phyloP scores from a whole-genome alignment of 495 filamentous ascomycete genomes.

The Lasiosphaeris hirsuta region DNA sequence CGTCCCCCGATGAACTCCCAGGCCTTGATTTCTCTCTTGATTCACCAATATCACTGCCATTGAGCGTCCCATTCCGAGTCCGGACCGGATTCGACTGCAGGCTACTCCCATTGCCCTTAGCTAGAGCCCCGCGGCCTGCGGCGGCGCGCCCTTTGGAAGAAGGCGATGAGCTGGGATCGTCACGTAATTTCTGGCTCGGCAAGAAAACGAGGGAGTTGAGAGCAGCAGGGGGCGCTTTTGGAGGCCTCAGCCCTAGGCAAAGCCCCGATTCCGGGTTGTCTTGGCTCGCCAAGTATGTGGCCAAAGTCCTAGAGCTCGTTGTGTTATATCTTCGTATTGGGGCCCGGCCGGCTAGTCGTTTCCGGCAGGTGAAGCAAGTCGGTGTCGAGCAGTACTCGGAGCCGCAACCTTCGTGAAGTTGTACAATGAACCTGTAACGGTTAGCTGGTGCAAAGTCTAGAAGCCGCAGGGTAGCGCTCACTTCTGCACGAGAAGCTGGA shows the following conservation, averaged over 20 bases:
- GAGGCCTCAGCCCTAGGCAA: conserved; percentile 54
- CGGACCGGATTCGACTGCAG: background rate
- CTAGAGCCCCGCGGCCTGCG: conserved; percentile 1
- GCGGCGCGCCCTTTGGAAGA: conserved; percentile 5
- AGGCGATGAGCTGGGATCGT: background rate
- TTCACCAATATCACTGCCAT: background rate
- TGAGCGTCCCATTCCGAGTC: background rate
- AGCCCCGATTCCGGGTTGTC: conserved; percentile 73
- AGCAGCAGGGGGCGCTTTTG: conserved; percentile 38
- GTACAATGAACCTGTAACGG: conserved; percentile 67
- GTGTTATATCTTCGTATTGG: conserved; percentile 70
- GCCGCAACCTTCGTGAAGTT: conserved; percentile 80
- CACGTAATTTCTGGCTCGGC: conserved; percentile 24
- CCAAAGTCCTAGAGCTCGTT: conserved; percentile 71
- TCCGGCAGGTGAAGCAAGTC: conserved; percentile 77
- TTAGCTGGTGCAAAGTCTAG: conserved; percentile 7
- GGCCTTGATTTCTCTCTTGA: background rate
- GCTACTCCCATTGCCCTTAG: conserved; percentile 5
- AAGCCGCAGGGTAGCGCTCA: conserved; percentile 23
- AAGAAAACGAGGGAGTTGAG: conserved; percentile 37
- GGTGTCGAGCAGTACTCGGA: conserved; percentile 65
- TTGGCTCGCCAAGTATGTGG: conserved; percentile 72
- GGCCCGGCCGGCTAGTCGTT: conserved; percentile 56
- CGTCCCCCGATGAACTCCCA: background rate
- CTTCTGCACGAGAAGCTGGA: conserved; percentile 54